Evolutionary conservation across 2,329 filamentous ascomycete species (phyloP).

Genomic region (Aspergillus quadricinctus): DNA sequence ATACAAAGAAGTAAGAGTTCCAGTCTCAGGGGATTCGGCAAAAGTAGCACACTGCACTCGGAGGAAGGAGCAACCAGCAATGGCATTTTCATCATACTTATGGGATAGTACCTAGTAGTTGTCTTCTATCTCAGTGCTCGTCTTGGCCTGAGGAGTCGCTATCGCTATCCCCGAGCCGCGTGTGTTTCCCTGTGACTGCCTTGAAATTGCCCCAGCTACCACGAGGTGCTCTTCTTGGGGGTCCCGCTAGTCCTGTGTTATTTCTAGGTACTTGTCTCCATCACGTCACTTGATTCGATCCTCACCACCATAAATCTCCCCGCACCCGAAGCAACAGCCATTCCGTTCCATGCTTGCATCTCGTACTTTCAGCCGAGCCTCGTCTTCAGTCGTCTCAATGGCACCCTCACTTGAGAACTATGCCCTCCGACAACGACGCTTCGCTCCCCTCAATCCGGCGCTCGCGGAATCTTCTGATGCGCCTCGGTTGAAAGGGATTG

Average conservation of each 20-base stretch:
- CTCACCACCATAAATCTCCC: not conserved
- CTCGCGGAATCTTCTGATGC: conserved; percentile 24
- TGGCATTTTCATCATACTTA: too few relatives aligned
- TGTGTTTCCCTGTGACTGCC: too few relatives aligned
- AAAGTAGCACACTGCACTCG: not conserved
- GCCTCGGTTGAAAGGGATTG: conserved; percentile 52
- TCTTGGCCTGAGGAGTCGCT: too few relatives aligned
- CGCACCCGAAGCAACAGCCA: not conserved
- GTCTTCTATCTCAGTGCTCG: too few relatives aligned
- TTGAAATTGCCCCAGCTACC: not conserved
- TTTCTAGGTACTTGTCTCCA: conserved; percentile 1
- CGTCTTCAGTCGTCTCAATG: conserved; percentile 6
- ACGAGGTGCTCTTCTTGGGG: not conserved
- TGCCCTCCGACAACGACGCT: conserved; percentile 38
- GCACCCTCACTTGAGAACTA: conserved; percentile 23
- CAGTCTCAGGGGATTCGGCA: not conserved
- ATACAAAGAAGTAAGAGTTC: not conserved
- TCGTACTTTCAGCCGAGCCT: not conserved
- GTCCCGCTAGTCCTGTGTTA: not conserved
- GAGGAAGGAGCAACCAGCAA: not conserved
- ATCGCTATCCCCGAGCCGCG: too few relatives aligned
- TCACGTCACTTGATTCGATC: not conserved
- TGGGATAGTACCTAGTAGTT: too few relatives aligned
- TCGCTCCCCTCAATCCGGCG: conserved; percentile 47
- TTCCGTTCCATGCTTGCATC: not conserved